These are phyloP conservation scores for Pseudocercospora ulei DNA, from an alignment of 2,329 filamentous ascomycete species.

Conservation along the genomic window DNA sequence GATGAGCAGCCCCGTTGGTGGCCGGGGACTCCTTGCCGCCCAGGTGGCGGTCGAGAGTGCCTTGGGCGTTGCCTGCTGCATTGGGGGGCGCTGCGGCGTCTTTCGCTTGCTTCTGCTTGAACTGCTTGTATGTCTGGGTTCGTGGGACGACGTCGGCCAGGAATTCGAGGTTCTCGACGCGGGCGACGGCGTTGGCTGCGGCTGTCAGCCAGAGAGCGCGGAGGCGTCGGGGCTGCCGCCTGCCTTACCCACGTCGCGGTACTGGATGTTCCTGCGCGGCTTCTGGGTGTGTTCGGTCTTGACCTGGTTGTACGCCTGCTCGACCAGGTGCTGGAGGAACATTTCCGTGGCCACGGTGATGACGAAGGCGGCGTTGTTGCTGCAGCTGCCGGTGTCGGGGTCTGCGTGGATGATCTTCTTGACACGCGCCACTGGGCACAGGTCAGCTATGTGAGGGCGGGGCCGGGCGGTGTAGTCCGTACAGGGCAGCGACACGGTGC, in stretches of 20 bases:
- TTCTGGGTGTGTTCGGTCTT: constrained; percentile 69
- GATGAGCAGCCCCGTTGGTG: constrained; percentile 22
- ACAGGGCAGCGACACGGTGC: constrained; percentile 77
- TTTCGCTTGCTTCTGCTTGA: constrained; percentile 50
- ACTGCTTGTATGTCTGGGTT: constrained; percentile 68
- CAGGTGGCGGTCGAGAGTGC: constrained; percentile 17
- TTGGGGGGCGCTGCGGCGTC: constrained; percentile 19
- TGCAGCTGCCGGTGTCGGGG: constrained; percentile 73
- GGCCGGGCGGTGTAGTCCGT: constrained; percentile 35
- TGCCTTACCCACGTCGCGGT: constrained; percentile 72
- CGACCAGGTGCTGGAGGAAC: constrained; percentile 85
- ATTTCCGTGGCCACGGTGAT: constrained; percentile 91
- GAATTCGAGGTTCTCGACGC: constrained; percentile 91
- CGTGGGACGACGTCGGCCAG: constrained; percentile 82
- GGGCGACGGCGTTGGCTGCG: constrained; percentile 69
- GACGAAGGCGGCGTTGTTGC: constrained; percentile 86
- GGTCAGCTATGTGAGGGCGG: constrained; percentile 21
- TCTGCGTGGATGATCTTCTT: constrained; percentile 92
- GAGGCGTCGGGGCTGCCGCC: background rate
- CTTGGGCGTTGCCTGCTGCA: constrained; percentile 11
- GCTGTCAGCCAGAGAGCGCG: background rate
- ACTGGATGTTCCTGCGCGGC: constrained; percentile 86
- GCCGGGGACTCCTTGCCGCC: constrained; percentile 22
- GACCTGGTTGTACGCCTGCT: constrained; percentile 75
- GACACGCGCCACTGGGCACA: constrained; percentile 66